Base-by-base conservation (phyloP, 2,329 filamentous ascomycete genomes). In the Aureobasidium sp. region DNA sequence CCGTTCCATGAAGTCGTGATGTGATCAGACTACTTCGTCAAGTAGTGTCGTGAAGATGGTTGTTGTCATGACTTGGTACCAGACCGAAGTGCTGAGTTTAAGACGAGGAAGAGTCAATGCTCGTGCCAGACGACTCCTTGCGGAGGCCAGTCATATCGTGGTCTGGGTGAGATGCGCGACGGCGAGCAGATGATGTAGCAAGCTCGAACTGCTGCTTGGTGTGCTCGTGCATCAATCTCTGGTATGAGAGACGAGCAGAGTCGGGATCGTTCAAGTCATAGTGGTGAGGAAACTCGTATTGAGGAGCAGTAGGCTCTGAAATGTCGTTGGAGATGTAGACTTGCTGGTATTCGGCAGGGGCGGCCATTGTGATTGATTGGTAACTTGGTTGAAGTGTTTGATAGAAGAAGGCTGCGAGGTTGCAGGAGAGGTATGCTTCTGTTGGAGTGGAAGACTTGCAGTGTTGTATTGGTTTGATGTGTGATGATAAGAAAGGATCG, bases 201-300 rank as follows among this genome's bases (percentile, higher is more conserved):
- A 66, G 70, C 47, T 67, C 70, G 40, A 75, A 71, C 60, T 76
- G 73, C 47, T 68, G 68, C 63, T 72, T 74, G 58, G 74, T 76
- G 64, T 76, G 73, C 57, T 74, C 68, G 56, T 75, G 73, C 72
- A 76, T 75, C 48, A 75, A 66, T 45, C 73, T 71, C 57, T 72
- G 67, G 55, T 76, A 76, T 4, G 64, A 65, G 10, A 63, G 63
- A 68, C 73, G 72, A 42, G 73, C 66, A 27, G 60, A 53, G 8
- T 65, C 64, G 19, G 66, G 68, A 56, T 74, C 62, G 49, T 68
- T 66, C 44, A 74, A 56, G 55, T 73, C 69, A 58, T 69, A 74
- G 54, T 72, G 66, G 57, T 69, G 66, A 40, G 67, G 61, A 56
- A 74, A 75, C 59, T 71, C 70, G 58, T 73, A 68, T 53, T 71